Base-by-base conservation (phyloP, 352 stramenopile species). In the Pythium dissotocum region DNA sequence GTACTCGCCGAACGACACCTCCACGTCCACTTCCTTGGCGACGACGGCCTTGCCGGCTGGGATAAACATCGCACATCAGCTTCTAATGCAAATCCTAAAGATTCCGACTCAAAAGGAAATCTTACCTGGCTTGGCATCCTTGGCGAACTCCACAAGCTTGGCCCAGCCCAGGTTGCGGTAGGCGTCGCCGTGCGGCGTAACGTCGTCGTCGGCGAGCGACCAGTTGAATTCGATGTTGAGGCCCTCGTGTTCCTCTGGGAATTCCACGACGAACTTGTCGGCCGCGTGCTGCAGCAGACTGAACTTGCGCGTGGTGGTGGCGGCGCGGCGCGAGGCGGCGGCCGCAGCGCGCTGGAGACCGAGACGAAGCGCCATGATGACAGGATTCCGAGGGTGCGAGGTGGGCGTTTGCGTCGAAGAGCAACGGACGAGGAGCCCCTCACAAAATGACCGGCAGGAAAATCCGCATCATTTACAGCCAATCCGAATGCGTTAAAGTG, bases 221-320 rank as follows among this genome's bases (percentile, higher is more conserved):
- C 87, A 95, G 73, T 95, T 95, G 64, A 95, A 93, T 65, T 95
- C 85, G 36, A 93, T 91, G 76, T 93, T 87, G 13, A 93, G 73
- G 4, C 82, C 87, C 26, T 93, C 87, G 69, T 87, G 82, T 71
- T 93, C 82, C 63, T 92, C 61, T 6, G 87, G 87, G 38, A 93
- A 82, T n/a, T 90, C 84, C 78, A 93, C 75, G 8, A 87, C 74
- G 68, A 93, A 90, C 72, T 93, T 91, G 70, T 93, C 85, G 49
- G 85, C 85, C 21, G 85, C 83, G 70, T 91, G 85, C 54, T 77
- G 72, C 10, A 78, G 73, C 33, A 78, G 61, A 58, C 73, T 83
- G 69, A 89, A 87, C 44, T 73, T 69, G 55, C 81, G 79, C 36
- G 55, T 24, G 16, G 64, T 44, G 35, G 36, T 57, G 26, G 61